Percentiles rank a stretch among this genome's conserved stretches.
Evolutionary conservation across 176 grass and related monocot genomes (phyloP).

Genomic region (Rhynchospora breviuscula): DNA sequence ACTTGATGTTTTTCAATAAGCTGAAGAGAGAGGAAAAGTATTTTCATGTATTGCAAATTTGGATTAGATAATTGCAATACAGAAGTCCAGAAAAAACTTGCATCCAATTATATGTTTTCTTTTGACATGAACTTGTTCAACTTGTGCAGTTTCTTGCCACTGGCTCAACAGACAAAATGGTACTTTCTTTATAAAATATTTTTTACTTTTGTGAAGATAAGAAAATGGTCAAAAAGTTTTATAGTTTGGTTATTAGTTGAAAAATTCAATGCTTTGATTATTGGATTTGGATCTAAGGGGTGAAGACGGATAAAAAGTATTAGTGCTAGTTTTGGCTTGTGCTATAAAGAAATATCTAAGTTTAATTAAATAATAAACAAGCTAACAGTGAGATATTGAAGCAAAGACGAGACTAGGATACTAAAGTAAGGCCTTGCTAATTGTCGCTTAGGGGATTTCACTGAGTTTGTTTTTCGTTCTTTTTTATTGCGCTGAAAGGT

Average conservation of each 20-base stretch:
- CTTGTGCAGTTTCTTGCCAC: slow-evolving; percentile 45
- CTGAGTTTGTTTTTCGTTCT: no score
- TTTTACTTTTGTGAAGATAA: slow-evolving; percentile 6
- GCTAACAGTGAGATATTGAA: background rate
- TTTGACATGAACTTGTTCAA: background rate
- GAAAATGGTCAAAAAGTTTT: background rate
- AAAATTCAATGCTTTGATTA: background rate
- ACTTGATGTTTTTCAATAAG: background rate
- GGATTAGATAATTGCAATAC: background rate
- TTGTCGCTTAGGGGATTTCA: no score
- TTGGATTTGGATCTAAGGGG: background rate
- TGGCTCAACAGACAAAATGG: slow-evolving; percentile 50
- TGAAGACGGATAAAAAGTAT: background rate
- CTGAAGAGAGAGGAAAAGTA: background rate
- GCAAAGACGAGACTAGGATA: background rate
- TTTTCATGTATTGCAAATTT: background rate
- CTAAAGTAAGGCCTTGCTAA: background rate
- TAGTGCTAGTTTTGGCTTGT: background rate
- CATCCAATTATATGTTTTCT: background rate
- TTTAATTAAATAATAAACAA: background rate
- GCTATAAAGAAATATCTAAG: background rate
- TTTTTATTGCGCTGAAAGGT: no score
- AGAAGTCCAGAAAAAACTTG: background rate
- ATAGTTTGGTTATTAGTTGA: background rate
- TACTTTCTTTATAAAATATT: slow-evolving; percentile 13